Conservation (phyloP, 2,329 filamentous ascomycete genomes). For the Ophiostoma montium region DNA sequence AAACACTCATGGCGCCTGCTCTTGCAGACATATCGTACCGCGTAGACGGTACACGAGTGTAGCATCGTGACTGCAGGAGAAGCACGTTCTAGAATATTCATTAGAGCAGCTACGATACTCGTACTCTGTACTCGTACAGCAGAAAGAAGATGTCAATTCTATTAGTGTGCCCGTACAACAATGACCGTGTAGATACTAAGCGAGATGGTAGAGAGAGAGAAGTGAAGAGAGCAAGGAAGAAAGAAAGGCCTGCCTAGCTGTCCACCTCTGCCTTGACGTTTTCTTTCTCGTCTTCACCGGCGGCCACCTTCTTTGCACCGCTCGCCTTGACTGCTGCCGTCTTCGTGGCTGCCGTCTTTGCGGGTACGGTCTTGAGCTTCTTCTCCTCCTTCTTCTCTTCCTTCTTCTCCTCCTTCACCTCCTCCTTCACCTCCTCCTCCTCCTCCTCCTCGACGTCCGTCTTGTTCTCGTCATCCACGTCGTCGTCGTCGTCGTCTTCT, state of each 20-base stretch:
- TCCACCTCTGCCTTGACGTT: neutral
- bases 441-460: slow-evolving; percentile 17
- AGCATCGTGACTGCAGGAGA: too few relatives aligned
- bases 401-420: slow-evolving; percentile 16
- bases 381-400: slow-evolving; percentile 15
- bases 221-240: too few relatives aligned
- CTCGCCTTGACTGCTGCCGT: neutral
- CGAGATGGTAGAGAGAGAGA: too few relatives aligned
- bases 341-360: neutral
- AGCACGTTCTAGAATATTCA: too few relatives aligned
- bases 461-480: slow-evolving; percentile 16
- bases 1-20: neutral
- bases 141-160: too few relatives aligned
- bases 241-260: neutral
- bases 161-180: too few relatives aligned
- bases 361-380: too few relatives aligned
- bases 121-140: too few relatives aligned
- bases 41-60: too few relatives aligned
- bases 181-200: too few relatives aligned
- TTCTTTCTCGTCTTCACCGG: slow-evolving; percentile 16
- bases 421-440: slow-evolving; percentile 6
- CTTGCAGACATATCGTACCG: neutral
- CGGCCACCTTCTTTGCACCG: neutral
- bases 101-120: too few relatives aligned
- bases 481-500: slow-evolving; percentile 12